These are phyloP conservation scores for Huntiella bhutanensis DNA, from an alignment of 2,329 filamentous ascomycete species.

Conservation along the genomic window DNA sequence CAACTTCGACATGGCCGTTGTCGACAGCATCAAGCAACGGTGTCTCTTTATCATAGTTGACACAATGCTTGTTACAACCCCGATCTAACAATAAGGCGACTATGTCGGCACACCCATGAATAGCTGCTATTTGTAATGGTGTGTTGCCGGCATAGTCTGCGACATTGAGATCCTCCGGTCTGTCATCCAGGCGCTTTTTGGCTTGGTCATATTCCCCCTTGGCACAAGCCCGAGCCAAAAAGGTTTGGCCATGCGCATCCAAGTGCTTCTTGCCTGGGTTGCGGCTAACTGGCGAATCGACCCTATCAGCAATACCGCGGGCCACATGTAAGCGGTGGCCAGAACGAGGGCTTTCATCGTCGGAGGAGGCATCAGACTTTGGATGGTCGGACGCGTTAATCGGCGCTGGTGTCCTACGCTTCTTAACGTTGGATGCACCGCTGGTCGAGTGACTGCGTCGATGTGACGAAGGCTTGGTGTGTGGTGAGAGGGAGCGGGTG, in stretches of 20 bases:
- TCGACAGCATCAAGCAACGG: conserved; percentile 92
- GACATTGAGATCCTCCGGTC: conserved; percentile 73
- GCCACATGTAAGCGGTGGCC: conserved; percentile 37
- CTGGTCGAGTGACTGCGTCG: conserved; percentile 45
- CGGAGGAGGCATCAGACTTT: conserved; percentile 47
- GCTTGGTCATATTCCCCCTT: conserved; percentile 65
- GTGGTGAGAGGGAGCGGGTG: conserved; percentile 40
- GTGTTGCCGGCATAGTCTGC: conserved; percentile 94
- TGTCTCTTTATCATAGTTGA: conserved; percentile 71
- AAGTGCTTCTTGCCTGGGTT: conserved; percentile 65
- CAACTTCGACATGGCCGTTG: conserved; percentile 78
- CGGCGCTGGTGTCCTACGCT: conserved; percentile 44
- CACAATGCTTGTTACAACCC: conserved; percentile 65
- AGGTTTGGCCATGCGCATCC: conserved; percentile 81
- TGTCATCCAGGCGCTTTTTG: conserved; percentile 53
- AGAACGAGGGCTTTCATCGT: conserved; percentile 39
- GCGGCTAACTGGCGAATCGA: conserved; percentile 50
- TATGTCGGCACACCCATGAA: conserved; percentile 72
- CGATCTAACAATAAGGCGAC: conserved; percentile 72
- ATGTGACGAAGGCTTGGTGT: conserved; percentile 28
- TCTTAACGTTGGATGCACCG: conserved; percentile 41
- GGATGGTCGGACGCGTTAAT: conserved; percentile 41
- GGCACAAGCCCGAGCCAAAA: conserved; percentile 75
- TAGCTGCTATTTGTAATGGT: conserved; percentile 76
- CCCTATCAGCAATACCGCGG: conserved; percentile 36